These are phyloP conservation scores for Leishmania major DNA, from an alignment of 208 protist species.

Conservation along the genomic window DNA sequence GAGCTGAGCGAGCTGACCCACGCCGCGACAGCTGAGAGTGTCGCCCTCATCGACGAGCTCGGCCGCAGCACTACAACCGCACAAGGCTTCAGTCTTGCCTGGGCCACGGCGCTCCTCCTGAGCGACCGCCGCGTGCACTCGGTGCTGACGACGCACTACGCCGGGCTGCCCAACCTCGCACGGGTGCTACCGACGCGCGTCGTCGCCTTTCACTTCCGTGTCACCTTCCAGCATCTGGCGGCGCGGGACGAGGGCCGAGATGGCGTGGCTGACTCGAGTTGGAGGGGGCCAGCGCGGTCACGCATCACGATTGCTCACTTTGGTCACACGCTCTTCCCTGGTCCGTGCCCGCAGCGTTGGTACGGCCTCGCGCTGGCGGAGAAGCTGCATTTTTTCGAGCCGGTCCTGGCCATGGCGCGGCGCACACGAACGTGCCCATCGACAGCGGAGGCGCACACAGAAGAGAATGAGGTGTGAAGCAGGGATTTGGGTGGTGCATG, in stretches of 20 bases:
- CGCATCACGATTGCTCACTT: conserved; percentile 32
- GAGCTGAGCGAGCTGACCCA: conserved; percentile 78
- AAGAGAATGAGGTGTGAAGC: not conserved
- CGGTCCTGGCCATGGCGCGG: conserved; percentile 42
- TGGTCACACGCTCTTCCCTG: conserved; percentile 47
- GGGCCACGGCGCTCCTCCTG: conserved; percentile 87
- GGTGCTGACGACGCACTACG: conserved; percentile 60
- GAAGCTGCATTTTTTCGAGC: conserved; percentile 47
- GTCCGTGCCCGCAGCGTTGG: conserved; percentile 49
- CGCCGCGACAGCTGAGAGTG: conserved; percentile 84
- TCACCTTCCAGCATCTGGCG: conserved; percentile 9
- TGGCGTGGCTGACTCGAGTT: not conserved
- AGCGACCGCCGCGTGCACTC: conserved; percentile 35
- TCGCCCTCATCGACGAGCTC: conserved; percentile 98
- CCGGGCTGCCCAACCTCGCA: conserved; percentile 27
- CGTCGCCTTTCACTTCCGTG: conserved; percentile 28
- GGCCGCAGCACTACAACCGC: conserved; percentile 95
- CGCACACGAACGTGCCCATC: not conserved
- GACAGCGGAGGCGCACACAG: not conserved
- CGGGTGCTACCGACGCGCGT: conserved; percentile 16
- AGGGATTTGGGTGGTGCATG: too few relatives aligned
- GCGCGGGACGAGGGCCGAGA: not conserved
- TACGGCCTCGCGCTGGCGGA: conserved; percentile 70
- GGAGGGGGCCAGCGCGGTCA: not conserved
- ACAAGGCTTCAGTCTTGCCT: conserved; percentile 96